Percentiles rank a stretch among this genome's conserved stretches.
These are phyloP conservation scores for Puccinia hordei DNA, from an alignment of 1,284 basidiomycete species.

Conservation along the genomic window DNA sequence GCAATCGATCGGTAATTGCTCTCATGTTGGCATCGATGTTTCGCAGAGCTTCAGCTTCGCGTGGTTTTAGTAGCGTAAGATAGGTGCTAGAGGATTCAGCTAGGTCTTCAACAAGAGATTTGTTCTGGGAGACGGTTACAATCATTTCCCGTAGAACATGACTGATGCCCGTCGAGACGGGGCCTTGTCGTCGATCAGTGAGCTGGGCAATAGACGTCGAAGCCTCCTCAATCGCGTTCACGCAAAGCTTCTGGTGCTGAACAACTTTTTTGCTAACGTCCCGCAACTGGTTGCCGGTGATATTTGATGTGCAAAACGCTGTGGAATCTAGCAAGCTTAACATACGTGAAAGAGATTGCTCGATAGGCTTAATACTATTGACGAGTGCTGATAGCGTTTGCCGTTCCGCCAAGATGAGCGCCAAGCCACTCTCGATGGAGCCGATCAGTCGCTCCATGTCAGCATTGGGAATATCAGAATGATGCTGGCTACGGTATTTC, in stretches of 20 bases:
- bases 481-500: slow-evolving; percentile 39
- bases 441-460: slow-evolving; percentile 46
- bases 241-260: slow-evolving; percentile 60
- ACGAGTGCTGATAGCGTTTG: slow-evolving; percentile 19
- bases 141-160: neutral
- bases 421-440: slow-evolving; percentile 41
- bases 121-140: neutral
- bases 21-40: neutral
- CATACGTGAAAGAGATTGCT: slow-evolving; percentile 22
- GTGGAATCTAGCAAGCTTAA: slow-evolving; percentile 15
- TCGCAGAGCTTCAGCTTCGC: slow-evolving; percentile 13
- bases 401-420: slow-evolving; percentile 40
- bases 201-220: slow-evolving; percentile 39
- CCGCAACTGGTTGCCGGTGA: slow-evolving; percentile 68
- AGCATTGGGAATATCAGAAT: slow-evolving; percentile 39
- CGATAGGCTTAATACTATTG: slow-evolving; percentile 1
- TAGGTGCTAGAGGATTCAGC: neutral
- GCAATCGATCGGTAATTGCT: neutral
- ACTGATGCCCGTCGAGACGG: neutral
- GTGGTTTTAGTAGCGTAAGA: slow-evolving; percentile 27
- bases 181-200: slow-evolving; percentile 2
- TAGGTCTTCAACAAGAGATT: neutral
- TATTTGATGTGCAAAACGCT: slow-evolving; percentile 62
- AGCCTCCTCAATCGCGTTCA: slow-evolving; percentile 51
- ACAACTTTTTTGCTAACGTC: slow-evolving; percentile 69